phyloP scores from a whole-genome alignment of 495 filamentous ascomycete genomes.

The Hypoxylon intermedium region DNA sequence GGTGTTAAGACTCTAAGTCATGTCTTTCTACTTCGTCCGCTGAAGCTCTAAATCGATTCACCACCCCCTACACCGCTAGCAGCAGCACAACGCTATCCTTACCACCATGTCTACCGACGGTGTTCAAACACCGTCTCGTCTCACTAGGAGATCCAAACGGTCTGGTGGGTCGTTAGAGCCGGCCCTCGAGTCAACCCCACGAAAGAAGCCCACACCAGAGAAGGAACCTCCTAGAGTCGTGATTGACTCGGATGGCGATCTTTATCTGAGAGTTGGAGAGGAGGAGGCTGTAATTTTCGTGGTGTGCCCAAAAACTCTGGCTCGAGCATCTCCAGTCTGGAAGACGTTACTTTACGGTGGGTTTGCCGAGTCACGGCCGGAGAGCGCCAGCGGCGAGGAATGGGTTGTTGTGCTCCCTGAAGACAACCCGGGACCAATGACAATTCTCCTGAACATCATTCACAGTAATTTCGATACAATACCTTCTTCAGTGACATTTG shows the following conservation, averaged over 20 bases:
- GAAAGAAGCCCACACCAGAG: too few species aligned
- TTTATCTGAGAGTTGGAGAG: constrained; percentile 11
- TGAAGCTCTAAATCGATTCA: too few species aligned
- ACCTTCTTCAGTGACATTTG: neutral
- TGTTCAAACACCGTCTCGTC: neutral
- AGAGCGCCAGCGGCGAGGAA: neutral
- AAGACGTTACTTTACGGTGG: constrained; percentile 23
- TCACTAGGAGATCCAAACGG: too few species aligned
- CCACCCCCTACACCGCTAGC: too few species aligned
- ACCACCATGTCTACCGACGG: neutral
- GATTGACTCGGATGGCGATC: constrained; percentile 28
- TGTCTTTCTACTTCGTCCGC: too few species aligned
- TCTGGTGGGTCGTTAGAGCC: too few species aligned
- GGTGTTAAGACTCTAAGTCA: too few species aligned
- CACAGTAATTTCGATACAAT: constrained; percentile 10
- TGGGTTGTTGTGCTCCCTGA: constrained; percentile 25
- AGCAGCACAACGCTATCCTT: too few species aligned
- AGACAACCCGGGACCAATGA: constrained; percentile 12
- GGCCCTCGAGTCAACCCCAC: too few species aligned
- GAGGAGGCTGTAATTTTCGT: constrained; percentile 4
- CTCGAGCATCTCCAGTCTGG: constrained; percentile 26
- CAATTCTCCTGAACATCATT: constrained; percentile 17
- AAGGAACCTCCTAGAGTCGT: neutral
- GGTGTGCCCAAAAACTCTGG: constrained; percentile 26
- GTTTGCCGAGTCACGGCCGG: constrained; percentile 14